Conservation (phyloP, 208 protist genomes). For the Trypanosoma cruzi region DNA sequence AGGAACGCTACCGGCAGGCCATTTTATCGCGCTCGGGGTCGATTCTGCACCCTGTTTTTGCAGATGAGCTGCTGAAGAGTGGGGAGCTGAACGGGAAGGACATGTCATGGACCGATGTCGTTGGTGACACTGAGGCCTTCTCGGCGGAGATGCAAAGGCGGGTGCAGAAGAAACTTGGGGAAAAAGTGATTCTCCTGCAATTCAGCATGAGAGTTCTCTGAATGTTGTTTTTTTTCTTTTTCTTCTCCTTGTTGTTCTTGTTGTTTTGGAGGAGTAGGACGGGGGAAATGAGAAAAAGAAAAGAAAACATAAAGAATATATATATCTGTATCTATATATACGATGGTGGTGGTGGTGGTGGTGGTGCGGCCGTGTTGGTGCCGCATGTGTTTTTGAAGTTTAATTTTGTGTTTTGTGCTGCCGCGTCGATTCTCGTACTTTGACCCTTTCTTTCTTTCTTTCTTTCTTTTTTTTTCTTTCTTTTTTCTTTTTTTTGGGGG, state of each 20-base stretch:
- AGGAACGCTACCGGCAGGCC: constrained; percentile 33
- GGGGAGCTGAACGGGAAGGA: constrained; percentile 39
- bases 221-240: constrained; percentile 8
- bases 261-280: not conserved
- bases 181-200: constrained; percentile 29
- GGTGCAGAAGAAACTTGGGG: constrained; percentile 20
- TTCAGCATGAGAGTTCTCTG: constrained; percentile 10
- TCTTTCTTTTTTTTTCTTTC: constrained; percentile 17
- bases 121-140: constrained; percentile 21
- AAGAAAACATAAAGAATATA: not conserved
- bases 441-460: constrained; percentile 2
- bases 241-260: constrained; percentile 7
- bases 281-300: not conserved
- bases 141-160: constrained; percentile 15
- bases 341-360: not conserved
- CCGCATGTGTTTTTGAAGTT: not conserved
- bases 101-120: constrained; percentile 14
- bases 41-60: constrained; percentile 21
- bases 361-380: not conserved
- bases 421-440: not conserved
- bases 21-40: constrained; percentile 36
- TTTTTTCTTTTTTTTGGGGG: constrained; percentile 6
- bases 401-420: not conserved
- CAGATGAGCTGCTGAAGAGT: constrained; percentile 62
- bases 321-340: not conserved